A percentile compares a stretch with the other conserved stretches of the same genome.
Evolutionary conservation across 805 yeast species (phyloP).

Genomic region (Wickerhamomyces sydowiorum): DNA sequence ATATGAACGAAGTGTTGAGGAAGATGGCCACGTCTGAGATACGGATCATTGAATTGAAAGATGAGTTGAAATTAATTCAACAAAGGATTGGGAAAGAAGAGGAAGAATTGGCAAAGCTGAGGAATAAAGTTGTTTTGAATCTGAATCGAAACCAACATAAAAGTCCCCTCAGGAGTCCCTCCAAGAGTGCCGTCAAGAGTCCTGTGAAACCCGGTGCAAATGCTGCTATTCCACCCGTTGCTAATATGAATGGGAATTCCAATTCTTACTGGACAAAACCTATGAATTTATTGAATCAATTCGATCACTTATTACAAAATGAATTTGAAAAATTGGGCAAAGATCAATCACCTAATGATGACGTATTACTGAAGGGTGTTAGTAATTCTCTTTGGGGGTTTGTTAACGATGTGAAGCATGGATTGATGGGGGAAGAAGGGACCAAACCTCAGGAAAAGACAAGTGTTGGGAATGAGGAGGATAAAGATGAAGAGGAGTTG

Average conservation of each 20-base stretch:
- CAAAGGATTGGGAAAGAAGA: constrained; percentile 38
- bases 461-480: not conserved
- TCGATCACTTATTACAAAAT: constrained; percentile 59
- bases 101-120: constrained; percentile 26
- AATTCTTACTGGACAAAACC: constrained; percentile 43
- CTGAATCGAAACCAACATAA: constrained; percentile 18
- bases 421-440: constrained; percentile 32
- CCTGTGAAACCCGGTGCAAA: too few species aligned
- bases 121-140: constrained; percentile 27
- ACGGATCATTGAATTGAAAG: constrained; percentile 57
- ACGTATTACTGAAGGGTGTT: constrained; percentile 29
- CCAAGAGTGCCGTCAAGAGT: too few species aligned
- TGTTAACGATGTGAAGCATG: constrained; percentile 42
- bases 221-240: too few species aligned
- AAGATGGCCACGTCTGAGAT: constrained; percentile 64
- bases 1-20: constrained; percentile 50
- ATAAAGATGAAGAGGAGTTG: not conserved
- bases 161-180: not conserved
- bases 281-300: constrained; percentile 54
- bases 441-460: not conserved
- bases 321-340: constrained; percentile 51
- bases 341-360: constrained; percentile 12
- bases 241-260: too few species aligned
- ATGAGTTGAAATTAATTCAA: constrained; percentile 39
- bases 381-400: constrained; percentile 43